Evolutionary conservation across 768 basidiomycete species (phyloP), one percentile per base, ranked within the genome.

Genomic region (Boletus rufocinnamomeus): DNA sequence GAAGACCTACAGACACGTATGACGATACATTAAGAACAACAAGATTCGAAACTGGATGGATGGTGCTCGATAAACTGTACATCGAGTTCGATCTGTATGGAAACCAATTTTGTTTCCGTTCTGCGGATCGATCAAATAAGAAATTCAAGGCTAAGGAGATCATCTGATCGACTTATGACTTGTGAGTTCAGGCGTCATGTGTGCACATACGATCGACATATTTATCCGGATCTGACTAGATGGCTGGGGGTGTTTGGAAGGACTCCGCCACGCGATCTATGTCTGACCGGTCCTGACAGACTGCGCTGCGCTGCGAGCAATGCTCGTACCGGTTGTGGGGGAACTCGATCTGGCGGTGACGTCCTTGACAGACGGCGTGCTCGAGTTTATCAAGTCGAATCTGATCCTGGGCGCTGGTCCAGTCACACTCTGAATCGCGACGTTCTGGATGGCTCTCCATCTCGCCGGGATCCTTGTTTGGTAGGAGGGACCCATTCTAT

Each of bases 101-200:
- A 2, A 92, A 91, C 66, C 89, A 94, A 65, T 93, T 95, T 71
- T 79, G 87, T 46, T 94, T 90, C 74, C 83, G 91, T n/a, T 82
- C 91, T 16, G 84, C 87, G 6, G 93, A 95, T 55, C 79, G 93
- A 7, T 89, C 91, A 0, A 87, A 85, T 17, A 76, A 84, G 58
- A 95, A 94, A 70, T 95, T 94, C 70, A 95, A 95, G 72, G 84
- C 85, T 59, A 93, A 93, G 69, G 89, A 89, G 68, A 90, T 84
- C 7, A 84, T 93, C 53, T 94, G n/a, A n/a, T n/a, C n/a, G n/a
- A n/a, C n/a, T n/a, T n/a, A n/a, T n/a, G 90, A 90, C 66, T 73
- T 93, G 13, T 89, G 52, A 67, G 16, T 10, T 52, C 27, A 6
- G n/a, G 35, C 8, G 25, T 50, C n/a, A n/a, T n/a, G n/a, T n/a